Percentiles rank a stretch among this genome's conserved stretches.
These are phyloP conservation scores for Decorospora gaudefroyi DNA, from an alignment of 2,329 filamentous ascomycete species.

Conservation along the genomic window DNA sequence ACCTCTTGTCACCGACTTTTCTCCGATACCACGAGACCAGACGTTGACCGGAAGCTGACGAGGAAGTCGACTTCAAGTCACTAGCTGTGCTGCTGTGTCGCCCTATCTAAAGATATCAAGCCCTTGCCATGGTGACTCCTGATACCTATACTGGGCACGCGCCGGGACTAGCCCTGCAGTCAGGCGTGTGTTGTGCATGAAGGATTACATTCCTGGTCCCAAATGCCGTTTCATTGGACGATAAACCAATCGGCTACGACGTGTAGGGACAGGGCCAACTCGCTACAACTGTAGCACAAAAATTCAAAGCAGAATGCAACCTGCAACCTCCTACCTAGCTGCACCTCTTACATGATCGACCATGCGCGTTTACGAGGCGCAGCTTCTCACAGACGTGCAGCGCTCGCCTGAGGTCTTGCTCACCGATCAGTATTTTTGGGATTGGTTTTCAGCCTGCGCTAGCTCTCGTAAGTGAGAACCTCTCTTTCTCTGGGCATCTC, in stretches of 20 bases:
- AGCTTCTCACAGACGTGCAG: neutral
- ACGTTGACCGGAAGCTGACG: conserved; percentile 4
- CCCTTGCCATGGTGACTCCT: neutral
- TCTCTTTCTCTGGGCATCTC: conserved; percentile 3
- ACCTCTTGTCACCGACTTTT: conserved; percentile 2
- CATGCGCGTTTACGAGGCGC: too few relatives aligned
- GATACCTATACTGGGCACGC: conserved; percentile 10
- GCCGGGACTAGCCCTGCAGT: conserved; percentile 17
- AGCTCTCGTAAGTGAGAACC: conserved; percentile 2
- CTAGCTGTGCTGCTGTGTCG: neutral
- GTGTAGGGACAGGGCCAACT: conserved; percentile 5
- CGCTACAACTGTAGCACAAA: conserved; percentile 4
- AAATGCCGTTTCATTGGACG: conserved; percentile 6
- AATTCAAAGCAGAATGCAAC: too few relatives aligned
- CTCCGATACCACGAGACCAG: neutral
- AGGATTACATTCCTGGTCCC: conserved; percentile 6
- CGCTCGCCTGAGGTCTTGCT: conserved; percentile 9
- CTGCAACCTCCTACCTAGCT: conserved; percentile 11
- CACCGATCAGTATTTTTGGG: conserved; percentile 17
- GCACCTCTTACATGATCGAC: conserved; percentile 4
- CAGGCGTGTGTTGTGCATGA: conserved; percentile 24
- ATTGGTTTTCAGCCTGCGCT: conserved; percentile 2
- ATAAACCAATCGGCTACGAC: conserved; percentile 5
- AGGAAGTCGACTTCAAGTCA: neutral
- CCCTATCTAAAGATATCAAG: conserved; percentile 1